Evolutionary conservation across 495 filamentous ascomycete genomes (phyloP), one percentile per base, ranked within the genome.

Genomic region (Annulohypoxylon stygium): DNA sequence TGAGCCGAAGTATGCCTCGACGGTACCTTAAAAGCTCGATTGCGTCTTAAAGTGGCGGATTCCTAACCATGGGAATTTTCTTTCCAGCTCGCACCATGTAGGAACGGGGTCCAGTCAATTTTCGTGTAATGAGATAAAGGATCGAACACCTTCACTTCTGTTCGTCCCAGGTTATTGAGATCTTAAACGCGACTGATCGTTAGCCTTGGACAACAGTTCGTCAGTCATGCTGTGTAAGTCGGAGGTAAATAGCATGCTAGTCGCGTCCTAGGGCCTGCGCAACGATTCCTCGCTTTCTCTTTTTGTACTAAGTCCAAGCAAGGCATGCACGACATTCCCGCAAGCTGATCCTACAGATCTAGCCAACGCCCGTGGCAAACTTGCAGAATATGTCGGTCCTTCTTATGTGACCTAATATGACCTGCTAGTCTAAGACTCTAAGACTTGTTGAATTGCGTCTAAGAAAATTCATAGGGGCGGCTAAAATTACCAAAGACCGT

Each of bases 1-100:
- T 53, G 66, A 75, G 67, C 65, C 75, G 73, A 70, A 70, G 75
- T 59, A 60, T 69, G 71, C 71, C 67, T 69, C 58, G 74, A 76
- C 54, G 60, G 75, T 59, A 68, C 50, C 64, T 71, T 43, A 43
- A 69, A 69, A 61, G 73, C 61, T 70, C 62, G 67, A 73, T 74
- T 73, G 74, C 74, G 54, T 73, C 70, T 70, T 58, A 33, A n/a
- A 61, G 74, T 74, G 74, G 74, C 70, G 74, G 66, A 66, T 64
- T 68, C 30, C 60, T 71, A 34, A 3, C 61, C 61, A 54, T 55
- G 57, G 36, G 18, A 60, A 6, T 59, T 65, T 59, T 67, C 69
- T 58, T 51, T 33, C 69, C 57, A 61, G 58, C 50, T 67, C 43
- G 26, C 18, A 41, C 62, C 59, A 33, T 39, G 12, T 50, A 14